Evolutionary conservation across 2,329 filamentous ascomycete species (phyloP).

Genomic region (Didymella keratinophila): DNA sequence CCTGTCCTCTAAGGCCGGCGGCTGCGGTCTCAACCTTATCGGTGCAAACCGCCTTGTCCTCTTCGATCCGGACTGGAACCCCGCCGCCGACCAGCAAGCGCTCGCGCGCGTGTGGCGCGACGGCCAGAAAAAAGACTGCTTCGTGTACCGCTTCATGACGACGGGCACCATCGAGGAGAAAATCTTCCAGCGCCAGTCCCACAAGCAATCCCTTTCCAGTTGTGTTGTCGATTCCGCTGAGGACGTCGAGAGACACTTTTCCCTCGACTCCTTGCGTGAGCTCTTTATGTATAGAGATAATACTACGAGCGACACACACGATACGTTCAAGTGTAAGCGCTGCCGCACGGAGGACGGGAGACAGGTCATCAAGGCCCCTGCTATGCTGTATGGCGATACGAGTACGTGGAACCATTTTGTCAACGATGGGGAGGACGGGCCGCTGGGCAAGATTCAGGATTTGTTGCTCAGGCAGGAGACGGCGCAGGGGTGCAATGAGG

Average conservation of each 20-base stretch:
- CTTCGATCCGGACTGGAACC: slow-evolving; percentile 96
- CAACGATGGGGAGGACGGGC: slow-evolving; percentile 72
- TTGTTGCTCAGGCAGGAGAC: slow-evolving; percentile 86
- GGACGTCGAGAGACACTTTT: slow-evolving; percentile 97
- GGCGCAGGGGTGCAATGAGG: slow-evolving; percentile 68
- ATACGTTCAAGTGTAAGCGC: slow-evolving; percentile 97
- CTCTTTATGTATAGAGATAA: slow-evolving; percentile 89
- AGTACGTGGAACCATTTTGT: slow-evolving; percentile 99
- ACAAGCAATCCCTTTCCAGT: slow-evolving; percentile 95
- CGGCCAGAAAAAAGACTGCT: slow-evolving; percentile 98
- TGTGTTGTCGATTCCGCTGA: slow-evolving; percentile 97
- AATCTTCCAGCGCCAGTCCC: slow-evolving; percentile 97
- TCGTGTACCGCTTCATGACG: slow-evolving; percentile 98
- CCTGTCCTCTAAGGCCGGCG: slow-evolving; percentile 95
- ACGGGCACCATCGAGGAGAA: slow-evolving; percentile 99
- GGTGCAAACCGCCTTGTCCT: slow-evolving; percentile 93
- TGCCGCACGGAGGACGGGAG: slow-evolving; percentile 83
- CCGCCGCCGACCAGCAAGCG: slow-evolving; percentile 95
- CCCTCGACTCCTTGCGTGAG: slow-evolving; percentile 86
- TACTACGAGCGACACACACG: slow-evolving; percentile 92
- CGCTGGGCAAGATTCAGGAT: slow-evolving; percentile 85
- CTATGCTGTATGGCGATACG: slow-evolving; percentile 96
- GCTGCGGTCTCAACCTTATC: slow-evolving; percentile 94
- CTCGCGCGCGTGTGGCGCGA: slow-evolving; percentile 98
- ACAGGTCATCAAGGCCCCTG: slow-evolving; percentile 88